These are phyloP conservation scores for Fraxinus cuspidata DNA, from an alignment of 257 asterid species.

Conservation along the genomic window DNA sequence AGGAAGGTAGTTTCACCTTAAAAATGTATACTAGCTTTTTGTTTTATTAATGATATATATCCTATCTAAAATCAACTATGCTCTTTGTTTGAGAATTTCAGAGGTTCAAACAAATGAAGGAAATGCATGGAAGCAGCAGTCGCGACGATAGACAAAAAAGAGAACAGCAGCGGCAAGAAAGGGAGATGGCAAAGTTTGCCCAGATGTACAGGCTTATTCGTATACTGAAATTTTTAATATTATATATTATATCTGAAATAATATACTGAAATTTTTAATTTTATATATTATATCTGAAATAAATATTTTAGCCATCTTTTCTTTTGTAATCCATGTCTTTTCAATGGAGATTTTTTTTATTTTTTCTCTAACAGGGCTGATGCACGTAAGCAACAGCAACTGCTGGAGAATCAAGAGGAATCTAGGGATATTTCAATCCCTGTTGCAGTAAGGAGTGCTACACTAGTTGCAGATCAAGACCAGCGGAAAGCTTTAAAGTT, in stretches of 20 bases:
- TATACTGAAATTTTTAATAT: slow-evolving; percentile 11
- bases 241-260: background rate
- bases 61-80: background rate
- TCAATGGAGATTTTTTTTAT: slow-evolving; percentile 13
- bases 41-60: slow-evolving; percentile 21
- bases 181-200: slow-evolving; percentile 85
- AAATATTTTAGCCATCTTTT: background rate
- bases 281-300: background rate
- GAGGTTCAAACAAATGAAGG: slow-evolving; percentile 98
- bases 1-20: slow-evolving; percentile 60
- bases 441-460: slow-evolving; percentile 52
- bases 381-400: slow-evolving; percentile 64
- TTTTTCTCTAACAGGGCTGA: slow-evolving; percentile 61
- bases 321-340: background rate
- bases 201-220: slow-evolving; percentile 57
- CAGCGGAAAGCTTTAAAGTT: slow-evolving; percentile 85
- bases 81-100: slow-evolving; percentile 31
- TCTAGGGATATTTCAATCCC: slow-evolving; percentile 34
- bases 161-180: slow-evolving; percentile 89
- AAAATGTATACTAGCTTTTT: slow-evolving; percentile 17
- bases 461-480: slow-evolving; percentile 87
- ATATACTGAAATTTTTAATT: slow-evolving; percentile 11
- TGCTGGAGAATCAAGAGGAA: slow-evolving; percentile 65
- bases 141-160: slow-evolving; percentile 96
- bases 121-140: slow-evolving; percentile 96